Base-by-base conservation (phyloP, 2,329 filamentous ascomycete genomes). In the Colletotrichum eremochloae region DNA sequence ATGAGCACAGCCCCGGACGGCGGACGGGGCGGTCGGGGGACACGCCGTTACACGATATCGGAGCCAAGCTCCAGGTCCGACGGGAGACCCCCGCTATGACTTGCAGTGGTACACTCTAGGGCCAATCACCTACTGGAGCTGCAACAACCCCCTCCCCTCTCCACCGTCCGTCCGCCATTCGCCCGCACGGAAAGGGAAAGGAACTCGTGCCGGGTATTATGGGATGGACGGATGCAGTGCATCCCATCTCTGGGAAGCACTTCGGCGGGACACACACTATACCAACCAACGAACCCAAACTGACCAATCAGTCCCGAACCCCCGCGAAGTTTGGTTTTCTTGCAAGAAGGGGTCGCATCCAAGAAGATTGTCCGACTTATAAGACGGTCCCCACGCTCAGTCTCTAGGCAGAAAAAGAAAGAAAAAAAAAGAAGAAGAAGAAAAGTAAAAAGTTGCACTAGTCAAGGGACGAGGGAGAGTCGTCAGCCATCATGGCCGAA, bases 141-240 rank as follows among this genome's bases (percentile, higher is more conserved):
- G n/a, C 46, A 53, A 42, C 15, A n/a, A 31, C 53, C 31, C 53
- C 53, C 12, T 20, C 52, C 52, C 33, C 12, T 20, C 52, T 29
- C 33, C 18, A 24, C 53, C 18, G 20, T 38, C 53, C 18, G 20
- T 38, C 53, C 53, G 33, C 33, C 53, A 56, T 24, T 31, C 29
- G 29, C 29, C 62, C 62, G 15, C 62, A 64, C 62, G 33, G 29
- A 64, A 64, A 56, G 62, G 62, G 62, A 64, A 64, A 64, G 62
- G 62, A 64, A 40, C 50, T 64, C 62, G 50, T 33, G 33, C 33
- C 33, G 33, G 60, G 14, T 24, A 24, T 24, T 24, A 24, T 11
- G 15, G 42, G 15, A 44, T n/a, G 60, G 14, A 18, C 6, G 15
- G 42, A n/a, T 36, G 60, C 46, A 55, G 24, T 40, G 42, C 62